These are phyloP conservation scores for Torrubiellomyces zombiae DNA, from an alignment of 2,329 filamentous ascomycete species.

Conservation along the genomic window DNA sequence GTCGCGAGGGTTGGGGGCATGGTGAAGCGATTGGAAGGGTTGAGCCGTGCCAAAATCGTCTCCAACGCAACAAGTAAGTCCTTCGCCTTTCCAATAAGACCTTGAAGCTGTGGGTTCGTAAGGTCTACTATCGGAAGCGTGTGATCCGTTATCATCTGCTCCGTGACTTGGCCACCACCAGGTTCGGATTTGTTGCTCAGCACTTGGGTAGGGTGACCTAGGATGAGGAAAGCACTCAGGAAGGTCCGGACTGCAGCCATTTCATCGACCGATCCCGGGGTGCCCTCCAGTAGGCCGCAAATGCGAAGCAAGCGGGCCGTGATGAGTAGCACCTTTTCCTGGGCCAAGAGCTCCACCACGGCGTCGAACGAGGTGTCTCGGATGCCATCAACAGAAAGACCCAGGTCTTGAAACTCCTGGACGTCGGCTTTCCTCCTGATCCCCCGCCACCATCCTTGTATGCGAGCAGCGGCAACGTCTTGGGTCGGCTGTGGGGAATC, in stretches of 20 bases:
- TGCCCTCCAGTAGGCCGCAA: conserved; percentile 52
- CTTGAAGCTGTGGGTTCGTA: conserved; percentile 46
- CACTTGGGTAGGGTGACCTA: conserved; percentile 64
- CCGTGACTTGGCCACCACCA: conserved; percentile 36
- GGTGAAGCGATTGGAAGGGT: conserved; percentile 48
- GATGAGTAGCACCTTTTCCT: conserved; percentile 46
- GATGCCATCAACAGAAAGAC: conserved; percentile 54
- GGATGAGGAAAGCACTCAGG: conserved; percentile 62
- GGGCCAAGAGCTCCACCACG: conserved; percentile 51
- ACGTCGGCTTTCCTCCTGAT: conserved; percentile 40
- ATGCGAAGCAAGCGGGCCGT: conserved; percentile 53
- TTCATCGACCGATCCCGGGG: conserved; percentile 44
- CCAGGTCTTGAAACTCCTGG: conserved; percentile 47
- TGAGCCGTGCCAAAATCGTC: conserved; percentile 50
- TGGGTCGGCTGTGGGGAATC: conserved; percentile 29
- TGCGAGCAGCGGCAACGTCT: conserved; percentile 44
- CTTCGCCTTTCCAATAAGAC: conserved; percentile 60
- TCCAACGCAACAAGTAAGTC: conserved; percentile 68
- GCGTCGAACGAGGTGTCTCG: conserved; percentile 56
- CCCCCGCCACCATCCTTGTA: conserved; percentile 56
- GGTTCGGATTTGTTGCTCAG: conserved; percentile 54
- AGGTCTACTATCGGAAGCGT: conserved; percentile 27
- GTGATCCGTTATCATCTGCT: conserved; percentile 14
- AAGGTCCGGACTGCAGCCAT: conserved; percentile 61
- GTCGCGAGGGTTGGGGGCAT: conserved; percentile 45